Base-by-base conservation (phyloP, 345 rosid genomes). In the Geranium brycei region DNA sequence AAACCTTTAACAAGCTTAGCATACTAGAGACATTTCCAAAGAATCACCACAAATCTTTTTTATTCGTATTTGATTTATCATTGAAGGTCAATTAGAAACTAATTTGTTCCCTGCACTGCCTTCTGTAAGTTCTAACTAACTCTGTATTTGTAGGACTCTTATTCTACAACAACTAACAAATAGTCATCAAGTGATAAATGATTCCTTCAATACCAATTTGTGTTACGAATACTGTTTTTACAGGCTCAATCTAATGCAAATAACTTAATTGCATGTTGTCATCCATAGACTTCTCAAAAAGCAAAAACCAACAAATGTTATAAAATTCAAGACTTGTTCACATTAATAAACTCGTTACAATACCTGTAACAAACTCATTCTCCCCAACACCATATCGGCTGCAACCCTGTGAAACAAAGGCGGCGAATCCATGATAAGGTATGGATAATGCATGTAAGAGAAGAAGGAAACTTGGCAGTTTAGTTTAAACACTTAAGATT, bases 301-400 rank as follows among this genome's bases (percentile, higher is more conserved):
- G 53, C 11, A 13, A 47, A 47, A 6, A 6, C 3, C 47, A 38
- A 38, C 47, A 38, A 38, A 38, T 13, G 12, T 47, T 13, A 13
- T 47, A 0, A 47, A 47, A 8, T 47, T 47, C 53, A 47, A 47
- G 53, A 13, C 13, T 47, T 47, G 15, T 28, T 53, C 30, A 4
- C 28, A 60, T 59, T n/a, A 12, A 38, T 5, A 31, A 70, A 58
- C 30, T 23, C 38, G 64, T 64, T 31, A 58, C 53, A 69, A 66
- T 88, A 91, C 99, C 95, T 69, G 84, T 65, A 65, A 85, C 85
- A 71, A 78, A 81, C 71, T 78, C 78, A 56, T 61, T 75, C 75
- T 88, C 91, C 58, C 77, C 78, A 13, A 70, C 73, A 68, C 74
- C 76, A 61, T 83, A 88, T 61, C 80, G 82, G 79, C 85, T 79